Percentiles rank a stretch among this genome's conserved stretches.
phyloP scores from a whole-genome alignment of 495 filamentous ascomycete species.

The Platismatia glauca region DNA sequence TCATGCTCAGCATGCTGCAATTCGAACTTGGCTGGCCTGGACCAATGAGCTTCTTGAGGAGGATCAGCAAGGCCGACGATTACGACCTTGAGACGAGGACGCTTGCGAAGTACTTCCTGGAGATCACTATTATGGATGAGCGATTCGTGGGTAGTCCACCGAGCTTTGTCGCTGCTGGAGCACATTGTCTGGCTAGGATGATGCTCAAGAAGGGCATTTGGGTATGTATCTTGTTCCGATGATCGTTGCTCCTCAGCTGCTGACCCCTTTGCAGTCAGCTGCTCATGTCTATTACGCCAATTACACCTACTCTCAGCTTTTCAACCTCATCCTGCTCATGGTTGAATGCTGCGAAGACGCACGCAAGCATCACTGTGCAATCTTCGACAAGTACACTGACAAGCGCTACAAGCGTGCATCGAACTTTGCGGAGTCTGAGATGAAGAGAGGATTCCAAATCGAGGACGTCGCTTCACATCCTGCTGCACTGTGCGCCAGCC shows the following conservation, averaged over 20 bases:
- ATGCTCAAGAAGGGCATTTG: constrained; percentile 85
- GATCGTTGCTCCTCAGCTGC: constrained; percentile 14
- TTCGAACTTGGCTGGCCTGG: constrained; percentile 96
- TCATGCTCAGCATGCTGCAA: constrained; percentile 92
- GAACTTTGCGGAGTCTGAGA: constrained; percentile 65
- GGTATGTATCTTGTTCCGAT: constrained; percentile 50
- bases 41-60: constrained; percentile 93
- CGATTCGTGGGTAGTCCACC: constrained; percentile 85
- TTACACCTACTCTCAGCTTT: constrained; percentile 79
- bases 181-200: constrained; percentile 84
- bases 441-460: constrained; percentile 47
- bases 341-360: constrained; percentile 80
- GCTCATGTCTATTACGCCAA: constrained; percentile 85
- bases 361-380: constrained; percentile 67
- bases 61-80: constrained; percentile 97
- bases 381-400: constrained; percentile 86
- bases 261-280: constrained; percentile 49
- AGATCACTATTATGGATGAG: constrained; percentile 96
- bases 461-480: constrained; percentile 23
- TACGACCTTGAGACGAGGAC: constrained; percentile 95
- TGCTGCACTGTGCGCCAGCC: background rate
- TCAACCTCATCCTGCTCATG: constrained; percentile 64
- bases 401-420: constrained; percentile 74
- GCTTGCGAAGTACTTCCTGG: constrained; percentile 94
- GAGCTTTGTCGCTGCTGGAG: constrained; percentile 83